Evolutionary conservation across 2,329 filamentous ascomycete species (phyloP), one percentile per base, ranked within the genome.

Genomic region (Fusarium virguliforme): DNA sequence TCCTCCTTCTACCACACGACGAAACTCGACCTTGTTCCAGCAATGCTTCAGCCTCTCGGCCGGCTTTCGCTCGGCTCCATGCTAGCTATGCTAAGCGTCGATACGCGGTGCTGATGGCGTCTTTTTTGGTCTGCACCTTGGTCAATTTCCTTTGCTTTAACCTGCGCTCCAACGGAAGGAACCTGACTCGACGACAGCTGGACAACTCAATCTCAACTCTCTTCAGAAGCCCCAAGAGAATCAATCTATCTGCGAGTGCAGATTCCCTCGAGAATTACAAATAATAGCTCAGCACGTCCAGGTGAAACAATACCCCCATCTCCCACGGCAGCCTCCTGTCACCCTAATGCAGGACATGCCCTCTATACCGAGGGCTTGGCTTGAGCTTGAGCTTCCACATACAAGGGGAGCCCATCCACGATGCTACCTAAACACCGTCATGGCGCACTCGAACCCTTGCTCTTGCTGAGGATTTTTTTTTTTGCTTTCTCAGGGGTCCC

Each of bases 11-110:
- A 64, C 68, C 64, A 72, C 74, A 64, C 68, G 61, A 68, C 83
- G 83, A 85, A 85, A 85, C 84, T 76, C 70, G 70, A 75, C 77
- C 76, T 62, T 82, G 84, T 85, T 82, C 79, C 84, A 85, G 79
- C 74, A 80, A 73, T 85, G 84, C 83, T 80, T 85, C 84, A 85
- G 79, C 74, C 66, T 65, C 59, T 60, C 43, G 4, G 34, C 65
- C 51, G 53, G 66, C 48, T 46, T 34, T 43, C 18, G 18, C 30
- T 53, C 46, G 60, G 57, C 61, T 59, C 51, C 53, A 54, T 61
- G 40, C 46, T 46, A 56, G 32, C 48, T 26, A 46, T 55, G 26
- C 37, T 35, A 58, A 58, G 55, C 30, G n/a, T 35, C n/a, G 6
- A 58, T 28, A 41, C 24, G 34, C 30, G 28, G 26, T 48, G 43